These are phyloP conservation scores for Penicillium bialowiezense DNA, from an alignment of 495 filamentous ascomycete species.

Conservation along the genomic window DNA sequence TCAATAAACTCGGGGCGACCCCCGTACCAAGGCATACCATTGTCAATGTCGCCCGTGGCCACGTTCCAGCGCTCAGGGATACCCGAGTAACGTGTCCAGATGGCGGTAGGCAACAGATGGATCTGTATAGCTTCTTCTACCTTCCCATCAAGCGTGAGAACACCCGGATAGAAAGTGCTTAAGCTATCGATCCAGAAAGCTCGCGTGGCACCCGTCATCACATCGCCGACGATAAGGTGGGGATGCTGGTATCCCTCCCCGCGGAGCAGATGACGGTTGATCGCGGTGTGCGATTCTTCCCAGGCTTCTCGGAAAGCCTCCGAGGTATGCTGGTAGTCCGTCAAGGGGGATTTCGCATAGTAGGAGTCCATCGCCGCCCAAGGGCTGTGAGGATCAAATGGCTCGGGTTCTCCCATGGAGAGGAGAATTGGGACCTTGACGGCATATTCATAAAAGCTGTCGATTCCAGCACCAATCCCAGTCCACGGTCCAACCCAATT, in stretches of 20 bases:
- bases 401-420: constrained; percentile 54
- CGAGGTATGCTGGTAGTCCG: constrained; percentile 64
- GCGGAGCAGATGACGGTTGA: constrained; percentile 79
- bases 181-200: constrained; percentile 95
- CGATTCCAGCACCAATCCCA: constrained; percentile 91
- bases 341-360: constrained; percentile 50
- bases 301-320: constrained; percentile 80
- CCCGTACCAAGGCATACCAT: constrained; percentile 89
- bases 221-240: constrained; percentile 86
- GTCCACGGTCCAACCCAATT: constrained; percentile 84
- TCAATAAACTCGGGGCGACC: constrained; percentile 95
- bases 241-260: constrained; percentile 70
- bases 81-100: constrained; percentile 92
- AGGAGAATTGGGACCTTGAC: constrained; percentile 89
- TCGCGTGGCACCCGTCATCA: constrained; percentile 75
- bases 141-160: constrained; percentile 83
- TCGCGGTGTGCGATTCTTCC: constrained; percentile 79
- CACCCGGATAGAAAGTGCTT: constrained; percentile 89
- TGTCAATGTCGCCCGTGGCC: constrained; percentile 78
- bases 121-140: constrained; percentile 86
- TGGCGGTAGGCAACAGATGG: constrained; percentile 82
- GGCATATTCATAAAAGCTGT: constrained; percentile 98
- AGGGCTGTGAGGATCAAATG: constrained; percentile 30
- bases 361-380: constrained; percentile 40
- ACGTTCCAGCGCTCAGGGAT: constrained; percentile 93